These are phyloP conservation scores for Graphilbum ipis-grandicollis DNA, from an alignment of 2,329 filamentous ascomycete genomes.

Conservation along the genomic window DNA sequence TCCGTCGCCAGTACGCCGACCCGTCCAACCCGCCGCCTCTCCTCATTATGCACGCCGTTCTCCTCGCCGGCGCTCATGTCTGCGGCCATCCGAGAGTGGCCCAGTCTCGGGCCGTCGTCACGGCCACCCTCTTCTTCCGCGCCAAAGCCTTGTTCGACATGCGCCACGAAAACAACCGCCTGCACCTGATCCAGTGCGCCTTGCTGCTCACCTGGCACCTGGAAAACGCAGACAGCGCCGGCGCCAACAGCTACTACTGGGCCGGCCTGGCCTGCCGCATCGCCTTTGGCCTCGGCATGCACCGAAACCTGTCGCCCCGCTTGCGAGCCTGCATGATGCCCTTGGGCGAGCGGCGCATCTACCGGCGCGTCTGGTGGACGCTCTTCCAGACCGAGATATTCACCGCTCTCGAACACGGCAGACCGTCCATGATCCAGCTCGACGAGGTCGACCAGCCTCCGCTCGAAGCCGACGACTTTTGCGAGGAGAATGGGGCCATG, in stretches of 20 bases:
- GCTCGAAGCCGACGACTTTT: too few species aligned
- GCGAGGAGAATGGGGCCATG: slow-evolving; percentile 27
- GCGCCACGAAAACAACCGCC: slow-evolving; percentile 33
- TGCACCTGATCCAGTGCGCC: slow-evolving; percentile 34
- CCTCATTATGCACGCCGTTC: slow-evolving; percentile 63
- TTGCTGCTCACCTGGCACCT: slow-evolving; percentile 38
- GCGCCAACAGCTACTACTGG: slow-evolving; percentile 34
- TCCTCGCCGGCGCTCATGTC: slow-evolving; percentile 39
- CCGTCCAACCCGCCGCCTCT: slow-evolving; percentile 1
- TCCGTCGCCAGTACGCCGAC: background rate
- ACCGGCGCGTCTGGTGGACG: slow-evolving; percentile 22
- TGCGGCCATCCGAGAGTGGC: slow-evolving; percentile 12
- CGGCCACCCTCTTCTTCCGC: slow-evolving; percentile 30
- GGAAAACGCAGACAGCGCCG: slow-evolving; percentile 34
- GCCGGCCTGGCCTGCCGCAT: slow-evolving; percentile 32
- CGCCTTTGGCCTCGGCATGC: slow-evolving; percentile 37
- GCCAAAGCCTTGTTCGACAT: slow-evolving; percentile 35
- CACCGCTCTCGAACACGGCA: slow-evolving; percentile 23
- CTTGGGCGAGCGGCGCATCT: slow-evolving; percentile 16
- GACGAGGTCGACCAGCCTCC: too few species aligned
- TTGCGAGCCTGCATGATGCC: slow-evolving; percentile 13
- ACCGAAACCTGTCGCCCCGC: slow-evolving; percentile 14
- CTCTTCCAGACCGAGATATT: slow-evolving; percentile 21
- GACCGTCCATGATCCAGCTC: slow-evolving; percentile 31
- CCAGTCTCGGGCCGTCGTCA: slow-evolving; percentile 15